phyloP scores from a whole-genome alignment of 164 flowering plant species.

The Aristolochia fimbriata region DNA sequence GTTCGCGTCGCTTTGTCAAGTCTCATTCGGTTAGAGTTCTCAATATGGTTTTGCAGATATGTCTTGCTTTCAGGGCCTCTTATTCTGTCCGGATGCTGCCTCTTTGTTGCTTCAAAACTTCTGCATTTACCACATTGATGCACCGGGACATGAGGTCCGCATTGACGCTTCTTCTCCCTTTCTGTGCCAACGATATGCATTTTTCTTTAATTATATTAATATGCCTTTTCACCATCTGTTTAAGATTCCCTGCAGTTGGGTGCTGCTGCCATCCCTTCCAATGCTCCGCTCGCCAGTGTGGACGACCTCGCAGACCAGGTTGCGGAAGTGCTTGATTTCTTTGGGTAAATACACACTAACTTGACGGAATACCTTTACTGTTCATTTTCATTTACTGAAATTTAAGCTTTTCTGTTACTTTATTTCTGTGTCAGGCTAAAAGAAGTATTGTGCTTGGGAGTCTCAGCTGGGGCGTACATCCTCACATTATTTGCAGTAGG shows the following conservation, averaged over 20 bases:
- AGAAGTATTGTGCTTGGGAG: conserved; percentile 62
- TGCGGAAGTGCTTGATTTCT: conserved; percentile 53
- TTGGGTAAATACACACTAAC: conserved; percentile 27
- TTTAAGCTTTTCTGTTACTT: background rate
- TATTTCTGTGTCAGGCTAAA: conserved; percentile 28
- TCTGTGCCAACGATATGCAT: background rate
- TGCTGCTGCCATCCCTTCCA: conserved; percentile 42
- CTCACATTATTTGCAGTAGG: conserved; percentile 68
- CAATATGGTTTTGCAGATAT: conserved; percentile 23
- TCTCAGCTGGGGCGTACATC: conserved; percentile 74
- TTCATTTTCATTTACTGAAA: background rate
- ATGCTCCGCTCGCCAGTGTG: conserved; percentile 31
- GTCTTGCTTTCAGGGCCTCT: conserved; percentile 64
- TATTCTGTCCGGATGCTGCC: conserved; percentile 56
- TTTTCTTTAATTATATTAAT: background rate
- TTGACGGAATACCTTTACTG: background rate
- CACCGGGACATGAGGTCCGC: conserved; percentile 70
- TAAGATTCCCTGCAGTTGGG: conserved; percentile 54
- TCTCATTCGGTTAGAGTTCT: no score
- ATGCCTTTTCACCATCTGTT: conserved; percentile 7
- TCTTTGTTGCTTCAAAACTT: conserved; percentile 58
- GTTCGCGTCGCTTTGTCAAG: no score
- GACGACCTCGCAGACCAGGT: conserved; percentile 64
- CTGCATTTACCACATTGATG: conserved; percentile 64
- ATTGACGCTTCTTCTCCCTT: background rate